phyloP scores from a whole-genome alignment of 768 basidiomycete genomes.

The Mrakia frigida region DNA sequence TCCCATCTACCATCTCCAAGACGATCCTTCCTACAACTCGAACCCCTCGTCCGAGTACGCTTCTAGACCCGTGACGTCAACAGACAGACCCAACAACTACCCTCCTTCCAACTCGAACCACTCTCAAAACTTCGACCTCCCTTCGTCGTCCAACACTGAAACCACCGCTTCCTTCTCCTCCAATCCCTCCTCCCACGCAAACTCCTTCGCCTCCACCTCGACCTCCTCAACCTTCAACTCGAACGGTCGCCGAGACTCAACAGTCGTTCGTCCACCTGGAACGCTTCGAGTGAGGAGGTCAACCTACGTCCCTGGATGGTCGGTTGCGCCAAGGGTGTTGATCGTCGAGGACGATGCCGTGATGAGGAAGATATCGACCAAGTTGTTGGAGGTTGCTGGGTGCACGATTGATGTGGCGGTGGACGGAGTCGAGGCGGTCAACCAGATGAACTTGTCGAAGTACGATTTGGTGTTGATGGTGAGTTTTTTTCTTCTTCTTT shows the following conservation, averaged over 20 bases:
- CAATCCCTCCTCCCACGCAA: background rate
- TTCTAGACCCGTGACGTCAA: background rate
- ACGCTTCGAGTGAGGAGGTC: constrained; percentile 31
- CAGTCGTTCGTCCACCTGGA: background rate
- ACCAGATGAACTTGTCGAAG: constrained; percentile 93
- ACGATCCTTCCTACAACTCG: background rate
- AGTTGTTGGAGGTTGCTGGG: constrained; percentile 92
- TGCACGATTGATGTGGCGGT: constrained; percentile 91
- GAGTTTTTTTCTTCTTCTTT: constrained; percentile 39
- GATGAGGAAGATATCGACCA: constrained; percentile 77
- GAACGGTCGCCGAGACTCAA: background rate
- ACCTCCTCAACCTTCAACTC: background rate
- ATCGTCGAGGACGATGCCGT: constrained; percentile 96
- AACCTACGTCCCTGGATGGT: constrained; percentile 39
- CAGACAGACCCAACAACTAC: background rate
- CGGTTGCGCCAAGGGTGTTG: constrained; percentile 66
- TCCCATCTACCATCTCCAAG: background rate
- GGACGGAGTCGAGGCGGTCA: constrained; percentile 84
- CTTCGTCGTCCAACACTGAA: background rate
- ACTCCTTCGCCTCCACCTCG: background rate
- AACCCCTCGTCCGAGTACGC: background rate
- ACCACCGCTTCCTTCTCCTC: background rate
- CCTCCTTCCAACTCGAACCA: background rate
- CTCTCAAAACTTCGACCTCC: background rate
- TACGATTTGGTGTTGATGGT: constrained; percentile 96